These are phyloP conservation scores for Stereum hirsutum DNA, from an alignment of 1,284 basidiomycete species.

Conservation along the genomic window DNA sequence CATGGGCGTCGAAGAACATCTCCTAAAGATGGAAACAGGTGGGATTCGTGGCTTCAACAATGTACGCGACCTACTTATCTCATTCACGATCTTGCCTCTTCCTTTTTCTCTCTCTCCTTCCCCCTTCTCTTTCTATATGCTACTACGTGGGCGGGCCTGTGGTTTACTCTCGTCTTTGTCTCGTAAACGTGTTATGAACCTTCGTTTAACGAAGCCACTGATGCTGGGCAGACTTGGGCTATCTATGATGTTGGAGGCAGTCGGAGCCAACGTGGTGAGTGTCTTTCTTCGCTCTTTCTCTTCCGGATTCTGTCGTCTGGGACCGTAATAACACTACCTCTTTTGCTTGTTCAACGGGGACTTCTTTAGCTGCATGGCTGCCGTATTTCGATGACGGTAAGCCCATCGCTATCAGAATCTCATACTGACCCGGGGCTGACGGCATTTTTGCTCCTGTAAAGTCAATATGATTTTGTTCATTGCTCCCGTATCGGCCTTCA, in stretches of 20 bases:
- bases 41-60: no score
- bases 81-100: neutral
- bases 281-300: neutral
- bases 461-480: constrained; percentile 57
- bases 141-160: no score
- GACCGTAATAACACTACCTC: neutral
- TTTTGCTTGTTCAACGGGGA: neutral
- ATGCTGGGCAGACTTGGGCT: constrained; percentile 40
- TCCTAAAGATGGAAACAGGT: constrained; percentile 42
- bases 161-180: no score
- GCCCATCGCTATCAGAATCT: constrained; percentile 9
- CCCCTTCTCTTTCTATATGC: neutral
- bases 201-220: constrained; percentile 21
- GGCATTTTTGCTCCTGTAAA: constrained; percentile 12
- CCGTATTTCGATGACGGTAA: constrained; percentile 58
- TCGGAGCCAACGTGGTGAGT: constrained; percentile 41
- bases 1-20: constrained; percentile 54
- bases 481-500: constrained; percentile 57
- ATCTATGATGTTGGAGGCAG: constrained; percentile 58
- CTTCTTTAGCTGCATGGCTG: constrained; percentile 43
- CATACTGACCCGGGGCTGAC: neutral
- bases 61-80: constrained; percentile 5
- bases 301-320: neutral
- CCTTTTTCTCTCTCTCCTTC: neutral
- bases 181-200: no score